A percentile compares a stretch with the other conserved stretches of the same genome.
Evolutionary conservation across 176 grass and related monocot genomes (phyloP).

Genomic region (Leersia perrieri): DNA sequence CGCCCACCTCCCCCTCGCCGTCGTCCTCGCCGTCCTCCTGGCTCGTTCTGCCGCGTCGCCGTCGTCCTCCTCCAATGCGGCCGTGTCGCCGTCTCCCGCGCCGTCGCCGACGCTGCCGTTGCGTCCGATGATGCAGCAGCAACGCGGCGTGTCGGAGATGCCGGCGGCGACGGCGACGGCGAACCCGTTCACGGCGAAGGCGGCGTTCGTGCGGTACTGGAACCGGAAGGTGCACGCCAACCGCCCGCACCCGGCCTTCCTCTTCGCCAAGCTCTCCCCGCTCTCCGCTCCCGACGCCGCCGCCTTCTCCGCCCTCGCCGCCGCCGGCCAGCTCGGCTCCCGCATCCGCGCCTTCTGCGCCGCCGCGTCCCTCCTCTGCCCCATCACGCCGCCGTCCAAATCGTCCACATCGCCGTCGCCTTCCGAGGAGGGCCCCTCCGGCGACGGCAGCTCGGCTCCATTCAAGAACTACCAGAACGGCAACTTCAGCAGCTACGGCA

Average conservation of each 20-base stretch:
- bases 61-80: neutral
- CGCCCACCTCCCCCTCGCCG: neutral
- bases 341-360: conserved; percentile 43
- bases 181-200: conserved; percentile 62
- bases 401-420: neutral
- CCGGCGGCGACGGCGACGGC: too few relatives aligned
- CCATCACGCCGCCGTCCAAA: neutral
- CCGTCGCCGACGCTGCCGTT: too few relatives aligned
- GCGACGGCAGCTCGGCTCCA: neutral
- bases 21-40: neutral
- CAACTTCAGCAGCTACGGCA: conserved; percentile 66
- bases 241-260: conserved; percentile 51
- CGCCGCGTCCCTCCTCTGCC: conserved; percentile 51
- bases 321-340: conserved; percentile 17
- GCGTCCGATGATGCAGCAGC: neutral
- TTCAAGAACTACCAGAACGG: conserved; percentile 52
- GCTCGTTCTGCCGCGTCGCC: neutral
- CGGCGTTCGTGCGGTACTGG: conserved; percentile 70
- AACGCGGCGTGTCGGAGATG: neutral
- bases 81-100: neutral
- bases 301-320: conserved; percentile 17
- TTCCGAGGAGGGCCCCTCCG: neutral
- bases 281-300: conserved; percentile 42
- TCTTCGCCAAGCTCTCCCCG: conserved; percentile 64
- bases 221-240: conserved; percentile 54